phyloP scores from a whole-genome alignment of 495 filamentous ascomycete genomes.

The Thozetella sp. region DNA sequence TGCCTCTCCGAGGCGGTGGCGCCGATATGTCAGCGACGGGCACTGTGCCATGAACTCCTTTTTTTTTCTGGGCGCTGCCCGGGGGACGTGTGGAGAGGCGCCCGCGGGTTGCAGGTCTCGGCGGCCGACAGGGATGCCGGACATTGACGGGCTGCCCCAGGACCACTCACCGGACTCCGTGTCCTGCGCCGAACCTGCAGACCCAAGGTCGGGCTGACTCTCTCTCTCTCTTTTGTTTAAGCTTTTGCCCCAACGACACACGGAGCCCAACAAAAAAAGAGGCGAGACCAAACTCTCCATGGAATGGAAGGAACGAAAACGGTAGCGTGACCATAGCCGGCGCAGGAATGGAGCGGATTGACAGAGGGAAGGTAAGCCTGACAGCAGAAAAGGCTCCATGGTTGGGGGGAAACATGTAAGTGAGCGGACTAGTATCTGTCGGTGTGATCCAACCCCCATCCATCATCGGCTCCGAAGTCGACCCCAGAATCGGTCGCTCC shows the following conservation, averaged over 20 bases:
- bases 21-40: too few relatives aligned
- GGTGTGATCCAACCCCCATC: neutral
- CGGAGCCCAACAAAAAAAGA: constrained; percentile 1
- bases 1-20: neutral
- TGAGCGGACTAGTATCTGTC: neutral
- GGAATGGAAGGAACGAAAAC: neutral
- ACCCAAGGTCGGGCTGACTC: neutral
- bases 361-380: neutral
- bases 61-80: too few relatives aligned
- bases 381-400: neutral
- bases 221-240: neutral
- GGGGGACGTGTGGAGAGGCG: too few relatives aligned
- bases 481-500: neutral
- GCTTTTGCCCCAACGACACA: neutral
- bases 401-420: neutral
- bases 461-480: neutral
- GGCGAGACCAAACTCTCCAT: neutral
- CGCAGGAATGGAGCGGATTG: neutral
- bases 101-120: neutral
- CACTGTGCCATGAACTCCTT: too few relatives aligned
- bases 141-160: neutral
- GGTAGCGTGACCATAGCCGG: neutral
- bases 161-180: constrained; percentile 1
- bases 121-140: neutral
- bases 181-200: neutral